Evolutionary conservation across 768 basidiomycete species (phyloP), one percentile per base, ranked within the genome.

Genomic region (Hygrocybe punicea): DNA sequence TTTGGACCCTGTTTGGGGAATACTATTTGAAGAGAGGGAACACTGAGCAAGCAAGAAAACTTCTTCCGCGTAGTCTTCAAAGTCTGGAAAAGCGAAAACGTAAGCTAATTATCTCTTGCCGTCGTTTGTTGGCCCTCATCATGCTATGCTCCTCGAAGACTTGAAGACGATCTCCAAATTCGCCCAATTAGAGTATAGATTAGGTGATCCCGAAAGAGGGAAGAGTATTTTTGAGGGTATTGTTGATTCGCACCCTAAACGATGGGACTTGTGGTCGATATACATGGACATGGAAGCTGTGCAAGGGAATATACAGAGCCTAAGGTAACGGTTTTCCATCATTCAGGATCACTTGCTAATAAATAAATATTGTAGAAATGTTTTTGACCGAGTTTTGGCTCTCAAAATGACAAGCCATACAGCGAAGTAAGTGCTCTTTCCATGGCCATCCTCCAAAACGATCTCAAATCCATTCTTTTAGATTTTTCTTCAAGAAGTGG

Each of bases 401-500:
- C 77, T 85, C 21, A 98, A 97, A 68, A 88, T 97, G 81, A 96
- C 93, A 11, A 91, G 86, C 65, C 90, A 93, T 69, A 96, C 95
- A 74, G 95, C 95, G 19, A 98, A 97, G 92, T 95, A 67, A 66
- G 86, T 80, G n/a, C 8, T 37, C 34, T 62, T 37, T 42, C 36
- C 37, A 51, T 29, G 49, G 55, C 36, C 49, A 33, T 45, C 11
- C 47, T 25, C 25, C 44, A 9, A n/a, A 46, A 4, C 25, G 59
- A 36, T 64, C 53, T 53, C 46, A 35, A 46, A 47, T 63, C 10
- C 62, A 62, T 57, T 51, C 57, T 25, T 48, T 11, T 57, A 94
- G 92, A 73, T 84, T 87, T 25, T 87, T 98, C 72, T 98, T 99
- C 83, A 99, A 99, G 74, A 98, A 98, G 71, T 97, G 95, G 92